Evolutionary conservation across 2,329 filamentous ascomycete species (phyloP), one percentile per base, ranked within the genome.

Genomic region (Apiospora kogelbergensis): DNA sequence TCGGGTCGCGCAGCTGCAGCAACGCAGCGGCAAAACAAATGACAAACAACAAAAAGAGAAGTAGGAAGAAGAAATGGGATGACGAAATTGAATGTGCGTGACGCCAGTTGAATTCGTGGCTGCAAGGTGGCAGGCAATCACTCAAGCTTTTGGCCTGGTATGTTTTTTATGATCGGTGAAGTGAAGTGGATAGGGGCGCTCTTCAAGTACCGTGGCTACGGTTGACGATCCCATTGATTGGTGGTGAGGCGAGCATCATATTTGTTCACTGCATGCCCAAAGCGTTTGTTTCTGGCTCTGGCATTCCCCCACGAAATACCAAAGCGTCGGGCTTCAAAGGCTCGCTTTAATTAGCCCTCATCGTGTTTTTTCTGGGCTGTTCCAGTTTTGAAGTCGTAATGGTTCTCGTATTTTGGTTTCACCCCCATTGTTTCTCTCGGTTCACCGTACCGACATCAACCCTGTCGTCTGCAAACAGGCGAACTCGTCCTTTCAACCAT

Each of bases 1-100:
- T 60, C 53, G 53, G 53, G 53, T 60, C 53, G 53, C 53, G 53
- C 53, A 37, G n/a, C 53, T 60, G 53, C 53, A 60, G 53, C 17
- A 30, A 24, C 48, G 40, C 40, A 42, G 24, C 7, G 24, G 17
- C 15, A 10, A 60, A 37, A 37, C 20, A 10, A 10, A 9, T 11
- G 30, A 37, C 53, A 60, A 60, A n/a, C 53, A 60, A n/a, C 20
- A 24, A 6, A 37, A n/a, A 17, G 7, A 60, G 17, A 37, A 60
- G 46, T 20, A 57, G 15, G 24, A 30, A 33, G 6, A n/a, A 24
- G 9, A 46, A 46, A 22, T 22, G 44, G 44, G n/a, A 60, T 60
- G 53, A 60, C 53, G 20, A 20, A 60, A 37, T n/a, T 3, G 6
- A 24, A 24, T 53, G 20, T 37, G 53, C 17, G 7, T 60, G 53